phyloP scores from a whole-genome alignment of 2,329 filamentous ascomycete species.

The Sporothrix inflata region DNA sequence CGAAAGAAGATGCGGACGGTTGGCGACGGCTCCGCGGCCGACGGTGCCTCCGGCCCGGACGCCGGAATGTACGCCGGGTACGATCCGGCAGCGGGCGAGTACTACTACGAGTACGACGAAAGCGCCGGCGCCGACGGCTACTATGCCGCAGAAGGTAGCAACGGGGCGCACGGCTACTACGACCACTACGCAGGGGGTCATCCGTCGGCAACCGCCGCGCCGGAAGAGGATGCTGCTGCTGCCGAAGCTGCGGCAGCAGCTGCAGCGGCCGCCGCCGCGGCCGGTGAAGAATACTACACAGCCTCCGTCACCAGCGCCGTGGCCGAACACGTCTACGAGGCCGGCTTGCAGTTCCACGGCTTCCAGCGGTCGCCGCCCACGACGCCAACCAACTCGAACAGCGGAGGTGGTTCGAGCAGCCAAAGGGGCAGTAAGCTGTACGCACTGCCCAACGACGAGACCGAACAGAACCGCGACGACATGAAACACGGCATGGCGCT shows the following conservation, averaged over 20 bases:
- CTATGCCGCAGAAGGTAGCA: constrained; percentile 15
- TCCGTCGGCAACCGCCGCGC: neutral
- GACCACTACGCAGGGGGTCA: neutral
- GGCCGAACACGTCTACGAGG: constrained; percentile 41
- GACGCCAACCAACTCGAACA: constrained; percentile 32
- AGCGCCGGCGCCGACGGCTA: neutral
- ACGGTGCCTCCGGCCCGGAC: neutral
- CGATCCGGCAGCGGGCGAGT: neutral
- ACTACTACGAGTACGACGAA: constrained; percentile 12
- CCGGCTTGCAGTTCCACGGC: constrained; percentile 44
- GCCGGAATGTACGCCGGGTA: neutral
- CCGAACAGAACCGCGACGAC: constrained; percentile 48
- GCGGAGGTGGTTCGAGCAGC: neutral
- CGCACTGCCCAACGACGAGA: constrained; percentile 47
- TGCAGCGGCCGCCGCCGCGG: neutral
- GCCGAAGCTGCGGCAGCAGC: neutral
- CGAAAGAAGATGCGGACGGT: neutral
- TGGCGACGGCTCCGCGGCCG: neutral
- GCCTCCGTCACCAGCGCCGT: constrained; percentile 39
- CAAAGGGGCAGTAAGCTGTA: constrained; percentile 31
- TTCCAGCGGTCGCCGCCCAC: constrained; percentile 35
- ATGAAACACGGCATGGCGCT: constrained; percentile 46
- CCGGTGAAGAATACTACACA: constrained; percentile 34
- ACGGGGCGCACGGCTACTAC: neutral
- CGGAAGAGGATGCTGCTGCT: neutral